Base-by-base conservation (phyloP, 768 basidiomycete genomes). In the Fibroporia radiculosa region DNA sequence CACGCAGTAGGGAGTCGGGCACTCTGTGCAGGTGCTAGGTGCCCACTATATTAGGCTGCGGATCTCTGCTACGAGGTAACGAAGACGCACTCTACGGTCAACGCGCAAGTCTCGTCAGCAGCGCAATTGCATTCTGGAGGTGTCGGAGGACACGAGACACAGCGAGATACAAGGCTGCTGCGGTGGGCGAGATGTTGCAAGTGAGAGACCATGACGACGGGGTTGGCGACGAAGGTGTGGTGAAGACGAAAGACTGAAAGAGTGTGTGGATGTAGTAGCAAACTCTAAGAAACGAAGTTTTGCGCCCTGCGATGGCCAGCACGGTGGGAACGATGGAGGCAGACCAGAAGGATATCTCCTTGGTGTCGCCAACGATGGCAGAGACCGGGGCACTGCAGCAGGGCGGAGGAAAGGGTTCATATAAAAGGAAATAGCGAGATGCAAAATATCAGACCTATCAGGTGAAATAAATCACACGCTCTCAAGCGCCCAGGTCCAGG, bases 101-200 rank as follows among this genome's bases (percentile, higher is more conserved):
- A 69, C 47, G 80, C 56, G 59, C 86, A 89, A 14, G 66, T 66
- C 63, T 87, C 64, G 58, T 69, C 66, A 7, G 72, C 84, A 88
- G 45, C 68, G 64, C 84, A 86, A 26, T 66, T 68, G 69, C 64
- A 33, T 72, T 69, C 16, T 67, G 53, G 13, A 71, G 66, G 55
- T 78, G 78, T 36, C 60, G 43, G 32, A 3, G 71, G 66, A 57
- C 83, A 84, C 32, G 62, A 42, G 28, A 78, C 66, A 54, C 80
- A 82, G 48, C 47, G 49, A 35, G 23, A 54, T 44, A 24, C 44
- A 12, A 32, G 35, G 8, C 27, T 5, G 11, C 20, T 25, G 11
- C 23, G 41, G 28, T 31, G 23, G 25, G 22, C 7, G 28, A 40
- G 39, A 24, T 14, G 14, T 13, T 40, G 11, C 12, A 12, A 24